Conservation (phyloP, 176 grass and related monocot species). For the Pontederia paniculata region DNA sequence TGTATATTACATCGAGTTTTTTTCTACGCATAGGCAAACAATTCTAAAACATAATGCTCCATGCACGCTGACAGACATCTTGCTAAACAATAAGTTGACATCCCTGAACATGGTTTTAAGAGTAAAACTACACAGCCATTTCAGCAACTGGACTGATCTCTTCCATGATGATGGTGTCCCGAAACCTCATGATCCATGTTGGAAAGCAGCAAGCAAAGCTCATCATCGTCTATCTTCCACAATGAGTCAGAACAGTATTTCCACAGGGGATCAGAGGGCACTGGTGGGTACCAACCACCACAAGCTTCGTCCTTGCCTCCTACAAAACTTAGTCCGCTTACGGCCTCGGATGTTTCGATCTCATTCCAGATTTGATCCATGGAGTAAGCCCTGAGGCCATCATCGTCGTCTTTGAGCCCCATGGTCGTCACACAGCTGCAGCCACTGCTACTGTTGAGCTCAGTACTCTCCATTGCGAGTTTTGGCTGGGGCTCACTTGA, state of each 20-base stretch:
- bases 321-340: constrained; percentile 20
- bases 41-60: too few species aligned
- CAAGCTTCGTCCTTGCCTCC: constrained; percentile 15
- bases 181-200: too few species aligned
- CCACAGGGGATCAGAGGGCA: constrained; percentile 52
- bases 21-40: too few species aligned
- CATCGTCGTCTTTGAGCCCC: background rate
- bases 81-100: too few species aligned
- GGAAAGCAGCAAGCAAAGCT: background rate
- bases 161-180: too few species aligned
- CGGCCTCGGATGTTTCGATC: constrained; percentile 30
- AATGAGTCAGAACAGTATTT: constrained; percentile 52
- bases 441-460: background rate
- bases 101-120: too few species aligned
- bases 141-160: too few species aligned
- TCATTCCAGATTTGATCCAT: constrained; percentile 79
- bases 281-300: background rate
- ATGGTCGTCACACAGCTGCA: background rate
- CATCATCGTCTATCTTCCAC: constrained; percentile 84
- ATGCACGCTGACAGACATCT: too few species aligned
- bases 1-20: too few species aligned
- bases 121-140: too few species aligned
- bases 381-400: constrained; percentile 10
- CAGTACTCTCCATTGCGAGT: background rate
- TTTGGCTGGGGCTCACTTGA: background rate